phyloP scores from a whole-genome alignment of 345 rosid genomes.

The Pistacia integerrima region DNA sequence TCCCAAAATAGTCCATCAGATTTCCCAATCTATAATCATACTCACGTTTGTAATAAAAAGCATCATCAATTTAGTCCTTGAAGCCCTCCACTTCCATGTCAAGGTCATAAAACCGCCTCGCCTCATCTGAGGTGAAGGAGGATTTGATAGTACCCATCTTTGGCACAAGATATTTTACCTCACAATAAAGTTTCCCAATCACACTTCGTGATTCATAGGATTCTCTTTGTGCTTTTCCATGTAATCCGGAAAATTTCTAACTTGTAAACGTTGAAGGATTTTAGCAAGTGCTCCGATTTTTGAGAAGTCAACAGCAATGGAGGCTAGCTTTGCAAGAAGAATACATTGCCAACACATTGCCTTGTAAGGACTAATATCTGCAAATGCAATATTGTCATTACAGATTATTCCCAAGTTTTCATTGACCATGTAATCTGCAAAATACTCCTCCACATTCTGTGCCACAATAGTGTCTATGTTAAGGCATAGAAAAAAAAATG shows the following conservation, averaged over 20 bases:
- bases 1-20: conserved; percentile 50
- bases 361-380: conserved; percentile 38
- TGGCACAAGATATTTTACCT: conserved; percentile 40
- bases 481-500: too few species aligned
- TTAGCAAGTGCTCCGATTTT: conserved; percentile 61
- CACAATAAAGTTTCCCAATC: conserved; percentile 57
- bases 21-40: conserved; percentile 48
- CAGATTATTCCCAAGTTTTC: conserved; percentile 54
- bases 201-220: conserved; percentile 46
- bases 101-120: conserved; percentile 38
- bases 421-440: conserved; percentile 49
- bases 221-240: conserved; percentile 53
- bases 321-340: conserved; percentile 44
- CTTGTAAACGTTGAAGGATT: conserved; percentile 38
- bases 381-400: conserved; percentile 45
- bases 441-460: conserved; percentile 56
- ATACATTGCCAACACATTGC: conserved; percentile 44
- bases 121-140: conserved; percentile 44
- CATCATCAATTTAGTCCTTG: conserved; percentile 31
- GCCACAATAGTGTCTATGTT: neutral
- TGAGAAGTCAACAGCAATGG: conserved; percentile 59
- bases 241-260: conserved; percentile 57
- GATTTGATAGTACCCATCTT: conserved; percentile 22
- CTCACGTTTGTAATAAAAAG: conserved; percentile 32
- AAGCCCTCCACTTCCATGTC: conserved; percentile 60